Evolutionary conservation across 202 grass and related monocot genomes (phyloP).

Genomic region (Hordeum pubiflorum): DNA sequence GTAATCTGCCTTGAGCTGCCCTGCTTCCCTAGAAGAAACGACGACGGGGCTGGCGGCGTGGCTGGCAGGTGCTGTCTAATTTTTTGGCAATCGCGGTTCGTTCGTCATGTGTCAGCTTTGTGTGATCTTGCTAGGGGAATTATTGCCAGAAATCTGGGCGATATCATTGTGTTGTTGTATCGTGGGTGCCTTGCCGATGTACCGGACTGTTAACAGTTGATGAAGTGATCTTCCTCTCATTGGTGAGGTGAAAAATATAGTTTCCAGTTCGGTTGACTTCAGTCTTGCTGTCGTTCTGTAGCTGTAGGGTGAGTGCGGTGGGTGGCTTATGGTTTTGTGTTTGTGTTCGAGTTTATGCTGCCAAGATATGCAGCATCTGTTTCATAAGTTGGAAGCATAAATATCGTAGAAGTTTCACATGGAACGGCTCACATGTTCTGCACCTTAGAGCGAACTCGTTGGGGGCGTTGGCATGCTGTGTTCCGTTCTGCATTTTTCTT

Average conservation of each 20-base stretch:
- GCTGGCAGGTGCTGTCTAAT: conserved; percentile 46
- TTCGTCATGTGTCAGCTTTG: conserved; percentile 52
- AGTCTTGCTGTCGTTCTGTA: neutral
- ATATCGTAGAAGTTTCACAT: neutral
- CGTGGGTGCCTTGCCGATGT: conserved; percentile 28
- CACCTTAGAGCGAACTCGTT: no score
- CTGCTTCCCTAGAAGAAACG: conserved; percentile 37
- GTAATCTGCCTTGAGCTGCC: conserved; percentile 28
- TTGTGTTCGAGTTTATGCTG: neutral
- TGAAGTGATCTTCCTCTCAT: neutral
- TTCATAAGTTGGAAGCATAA: neutral
- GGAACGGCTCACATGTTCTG: neutral
- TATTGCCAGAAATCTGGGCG: conserved; percentile 29
- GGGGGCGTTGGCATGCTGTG: neutral
- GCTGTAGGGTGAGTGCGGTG: neutral
- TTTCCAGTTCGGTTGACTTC: neutral
- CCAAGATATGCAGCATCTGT: neutral
- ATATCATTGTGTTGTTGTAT: conserved; percentile 1
- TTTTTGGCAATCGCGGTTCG: conserved; percentile 65
- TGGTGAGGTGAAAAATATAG: conserved; percentile 13
- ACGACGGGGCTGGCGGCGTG: conserved; percentile 15
- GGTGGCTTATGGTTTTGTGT: neutral
- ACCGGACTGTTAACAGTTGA: conserved; percentile 23
- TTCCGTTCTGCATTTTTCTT: neutral
- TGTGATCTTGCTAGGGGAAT: conserved; percentile 34